phyloP scores from a whole-genome alignment of 1,284 basidiomycete genomes.

The Ganoderma boninense region DNA sequence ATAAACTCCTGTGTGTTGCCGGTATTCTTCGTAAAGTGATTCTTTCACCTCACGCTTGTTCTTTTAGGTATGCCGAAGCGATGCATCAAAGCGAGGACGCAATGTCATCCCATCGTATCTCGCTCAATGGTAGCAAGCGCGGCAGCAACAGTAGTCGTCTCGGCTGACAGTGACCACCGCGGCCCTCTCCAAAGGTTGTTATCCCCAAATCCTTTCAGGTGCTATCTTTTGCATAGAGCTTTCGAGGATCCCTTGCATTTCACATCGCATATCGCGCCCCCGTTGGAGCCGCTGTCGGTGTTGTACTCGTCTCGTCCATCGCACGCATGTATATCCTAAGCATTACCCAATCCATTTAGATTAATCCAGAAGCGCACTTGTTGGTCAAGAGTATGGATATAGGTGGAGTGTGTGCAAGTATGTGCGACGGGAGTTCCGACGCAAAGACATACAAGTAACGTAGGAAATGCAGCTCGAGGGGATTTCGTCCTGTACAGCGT shows the following conservation, averaged over 20 bases:
- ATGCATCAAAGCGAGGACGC: constrained; percentile 88
- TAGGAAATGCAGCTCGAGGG: too few species aligned
- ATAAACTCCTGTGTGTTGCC: constrained; percentile 82
- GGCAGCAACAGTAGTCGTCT: constrained; percentile 34
- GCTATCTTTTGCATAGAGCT: background rate
- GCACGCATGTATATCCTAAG: constrained; percentile 27
- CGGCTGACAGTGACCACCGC: constrained; percentile 9
- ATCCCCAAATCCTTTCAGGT: too few species aligned
- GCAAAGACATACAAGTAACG: too few species aligned
- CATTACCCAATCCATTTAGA: constrained; percentile 18
- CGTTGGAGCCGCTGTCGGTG: constrained; percentile 15
- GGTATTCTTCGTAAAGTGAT: background rate
- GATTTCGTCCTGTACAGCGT: too few species aligned
- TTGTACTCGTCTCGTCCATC: constrained; percentile 25
- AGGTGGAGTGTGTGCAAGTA: too few species aligned
- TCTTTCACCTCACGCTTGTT: constrained; percentile 4
- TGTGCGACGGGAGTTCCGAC: too few species aligned
- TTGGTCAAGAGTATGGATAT: background rate
- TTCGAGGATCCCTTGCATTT: background rate
- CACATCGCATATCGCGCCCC: constrained; percentile 21
- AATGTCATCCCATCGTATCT: constrained; percentile 75
- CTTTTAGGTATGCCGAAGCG: constrained; percentile 82
- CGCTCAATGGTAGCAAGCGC: constrained; percentile 45
- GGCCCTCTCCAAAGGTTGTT: background rate
- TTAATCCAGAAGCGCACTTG: background rate